phyloP scores from a whole-genome alignment of 108 stramenopile genomes.

The Fragilariopsis cylindrus region DNA sequence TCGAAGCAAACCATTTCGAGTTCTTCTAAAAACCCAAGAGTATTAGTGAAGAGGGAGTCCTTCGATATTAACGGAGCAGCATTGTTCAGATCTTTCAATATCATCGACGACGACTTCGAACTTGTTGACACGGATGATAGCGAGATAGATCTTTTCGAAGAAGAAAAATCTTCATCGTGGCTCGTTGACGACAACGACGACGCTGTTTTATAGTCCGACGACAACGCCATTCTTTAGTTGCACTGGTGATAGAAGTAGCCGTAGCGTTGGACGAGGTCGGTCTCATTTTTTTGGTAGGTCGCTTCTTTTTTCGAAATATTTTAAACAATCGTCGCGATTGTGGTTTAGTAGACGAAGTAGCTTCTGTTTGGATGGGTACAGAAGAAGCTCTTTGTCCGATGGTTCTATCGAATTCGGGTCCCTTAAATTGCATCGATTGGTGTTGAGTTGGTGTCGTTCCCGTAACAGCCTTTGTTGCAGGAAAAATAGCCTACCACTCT shows the following conservation, averaged over 20 bases:
- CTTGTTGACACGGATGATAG: background rate
- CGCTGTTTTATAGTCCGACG: slow-evolving; percentile 1
- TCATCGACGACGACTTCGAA: background rate
- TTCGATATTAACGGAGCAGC: background rate
- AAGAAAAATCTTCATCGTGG: background rate
- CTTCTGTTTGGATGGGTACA: background rate
- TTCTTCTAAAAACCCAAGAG: slow-evolving; percentile 58
- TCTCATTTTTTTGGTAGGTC: background rate
- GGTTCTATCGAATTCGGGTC: background rate
- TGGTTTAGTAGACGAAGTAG: background rate
- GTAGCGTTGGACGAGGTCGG: background rate
- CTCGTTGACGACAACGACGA: background rate
- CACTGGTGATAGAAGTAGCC: background rate
- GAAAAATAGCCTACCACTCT: background rate
- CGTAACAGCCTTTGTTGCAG: slow-evolving; percentile 7
- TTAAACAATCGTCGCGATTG: slow-evolving; percentile 13
- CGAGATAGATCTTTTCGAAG: background rate
- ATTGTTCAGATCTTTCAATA: background rate
- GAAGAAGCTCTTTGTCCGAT: background rate
- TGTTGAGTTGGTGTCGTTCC: slow-evolving; percentile 14
- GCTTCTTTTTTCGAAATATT: slow-evolving; percentile 25
- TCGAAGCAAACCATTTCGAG: slow-evolving; percentile 65
- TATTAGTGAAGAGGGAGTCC: slow-evolving; percentile 55
- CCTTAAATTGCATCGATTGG: background rate
- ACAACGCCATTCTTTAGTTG: background rate